Base-by-base conservation (phyloP, 148 eudicot genomes). In the Suaeda aralocaspica region DNA sequence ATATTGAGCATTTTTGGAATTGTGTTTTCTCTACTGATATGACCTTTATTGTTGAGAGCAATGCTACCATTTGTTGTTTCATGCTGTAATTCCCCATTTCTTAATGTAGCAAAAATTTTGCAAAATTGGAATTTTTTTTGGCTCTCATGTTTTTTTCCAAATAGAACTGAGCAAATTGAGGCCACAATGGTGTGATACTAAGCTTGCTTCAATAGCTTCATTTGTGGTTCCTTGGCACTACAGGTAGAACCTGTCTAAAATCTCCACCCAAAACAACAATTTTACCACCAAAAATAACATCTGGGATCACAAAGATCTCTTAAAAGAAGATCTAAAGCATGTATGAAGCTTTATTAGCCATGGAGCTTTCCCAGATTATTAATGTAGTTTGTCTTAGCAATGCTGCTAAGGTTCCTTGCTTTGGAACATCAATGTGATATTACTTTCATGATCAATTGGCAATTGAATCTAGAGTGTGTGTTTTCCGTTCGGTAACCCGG, bases 391-490 rank as follows among this genome's bases (percentile, higher is more conserved):
- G n/a, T n/a, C n/a, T n/a, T n/a, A n/a, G n/a, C n/a, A n/a, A n/a
- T n/a, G n/a, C 1, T 0, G 66, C 46, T 1, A 48, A 8, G 2
- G 66, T 3, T 1, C 58, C 10, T 1, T 59, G 31, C 1, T 71
- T 71, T 0, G 42, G 44, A 1, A 71, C 74, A 10, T 11, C 16
- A 19, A 71, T 3, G 57, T 22, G 5, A 46, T 1, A 1, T 42
- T 0, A 0, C 18, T 0, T 0, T 13, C 19, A 7, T 7, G 13
- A 16, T 59, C 57, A 0, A 60, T 1, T 18, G 66, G 56, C 4
- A 59, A 59, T 71, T 71, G 19, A 71, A 71, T 0, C 66, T 3
- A 0, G 58, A 71, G n/a, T 59, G 74, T 5, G 74, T 0, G 59
- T 7, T 48, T 4, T 0, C 76, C 59, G 21, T 1, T 9, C 0